phyloP scores from a whole-genome alignment of 1,284 basidiomycete species.

The Marasmius tenuissimus region DNA sequence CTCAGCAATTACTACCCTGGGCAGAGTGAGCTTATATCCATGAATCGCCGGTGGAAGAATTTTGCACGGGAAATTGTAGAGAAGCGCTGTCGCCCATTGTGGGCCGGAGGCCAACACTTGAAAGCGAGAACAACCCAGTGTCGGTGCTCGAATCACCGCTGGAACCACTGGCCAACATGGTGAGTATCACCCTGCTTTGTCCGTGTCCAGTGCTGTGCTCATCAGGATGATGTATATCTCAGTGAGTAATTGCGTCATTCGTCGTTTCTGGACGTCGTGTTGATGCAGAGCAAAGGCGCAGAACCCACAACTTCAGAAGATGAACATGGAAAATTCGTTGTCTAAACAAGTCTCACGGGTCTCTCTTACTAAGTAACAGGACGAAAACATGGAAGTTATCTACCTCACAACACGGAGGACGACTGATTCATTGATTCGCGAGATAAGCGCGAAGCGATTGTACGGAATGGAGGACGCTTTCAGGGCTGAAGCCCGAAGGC shows the following conservation, averaged over 20 bases:
- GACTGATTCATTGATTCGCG: too few relatives aligned
- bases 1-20: neutral
- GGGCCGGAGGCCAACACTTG: neutral
- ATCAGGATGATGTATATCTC: constrained; percentile 4
- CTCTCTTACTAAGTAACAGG: too few relatives aligned
- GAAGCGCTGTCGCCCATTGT: neutral
- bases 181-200: constrained; percentile 3
- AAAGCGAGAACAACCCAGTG: neutral
- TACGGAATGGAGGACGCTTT: too few relatives aligned
- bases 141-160: neutral
- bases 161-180: constrained; percentile 1
- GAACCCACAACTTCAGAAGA: too few relatives aligned
- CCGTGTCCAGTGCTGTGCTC: neutral
- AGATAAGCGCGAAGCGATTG: too few relatives aligned
- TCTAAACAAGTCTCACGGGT: too few relatives aligned
- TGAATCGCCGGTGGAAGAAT: constrained; percentile 12
- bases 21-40: neutral
- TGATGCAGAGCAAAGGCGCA: constrained; percentile 1
- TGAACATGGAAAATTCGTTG: too few relatives aligned
- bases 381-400: too few relatives aligned
- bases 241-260: constrained; percentile 4
- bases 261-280: neutral
- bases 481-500: too few relatives aligned
- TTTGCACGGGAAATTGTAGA: constrained; percentile 2
- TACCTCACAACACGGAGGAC: too few relatives aligned